Base-by-base conservation (phyloP, 441 rosid genomes). In the Bocquillonia castaneifolia region DNA sequence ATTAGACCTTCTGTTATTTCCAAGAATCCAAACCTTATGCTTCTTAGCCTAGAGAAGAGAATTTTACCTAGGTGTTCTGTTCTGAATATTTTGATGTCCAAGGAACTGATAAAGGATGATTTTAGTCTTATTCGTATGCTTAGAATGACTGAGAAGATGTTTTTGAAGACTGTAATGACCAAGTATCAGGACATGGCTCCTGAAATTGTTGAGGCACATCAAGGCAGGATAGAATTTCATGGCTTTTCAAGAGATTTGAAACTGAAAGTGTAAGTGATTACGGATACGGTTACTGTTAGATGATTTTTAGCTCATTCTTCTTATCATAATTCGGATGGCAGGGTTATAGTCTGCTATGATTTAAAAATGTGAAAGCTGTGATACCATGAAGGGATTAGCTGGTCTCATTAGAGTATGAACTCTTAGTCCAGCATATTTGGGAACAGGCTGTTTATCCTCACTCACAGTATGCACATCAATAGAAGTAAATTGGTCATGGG, bases 1-100 rank as follows among this genome's bases (percentile, higher is more conserved):
- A 15, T 66, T 51, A 40, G 63, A 37, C 74, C 77, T 51, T 58
- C 66, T 1, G 8, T 34, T 17, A 23, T 70, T 32, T 52, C 69
- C 61, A 73, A 59, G 56, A n/a, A 23, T 40, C 75, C 77, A 32
- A 28, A 22, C 28, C 66, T 73, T 56, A 10, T 73, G 29, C 32
- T 56, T 18, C 1, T 69, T n/a, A 66, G 75, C 63, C 18, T 69
- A 66, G 70, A 69, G 74, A 54, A 65, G 65, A 72, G 72, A 44
- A 72, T 77, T 53, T 14, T 62, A 14, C 74, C 80, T 13, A 77
- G 80, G 50, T 56, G 72, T 58, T 59, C 69, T 0, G 72, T 73
- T 48, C 22, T 70, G 29, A 56, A 51, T 22, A 22, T 73, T 42
- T 55, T 77, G 77, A 28, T 73, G 72, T 77, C 69, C 9, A 69